phyloP scores from a whole-genome alignment of 768 basidiomycete genomes.

The Strobilomyces dryophilus region DNA sequence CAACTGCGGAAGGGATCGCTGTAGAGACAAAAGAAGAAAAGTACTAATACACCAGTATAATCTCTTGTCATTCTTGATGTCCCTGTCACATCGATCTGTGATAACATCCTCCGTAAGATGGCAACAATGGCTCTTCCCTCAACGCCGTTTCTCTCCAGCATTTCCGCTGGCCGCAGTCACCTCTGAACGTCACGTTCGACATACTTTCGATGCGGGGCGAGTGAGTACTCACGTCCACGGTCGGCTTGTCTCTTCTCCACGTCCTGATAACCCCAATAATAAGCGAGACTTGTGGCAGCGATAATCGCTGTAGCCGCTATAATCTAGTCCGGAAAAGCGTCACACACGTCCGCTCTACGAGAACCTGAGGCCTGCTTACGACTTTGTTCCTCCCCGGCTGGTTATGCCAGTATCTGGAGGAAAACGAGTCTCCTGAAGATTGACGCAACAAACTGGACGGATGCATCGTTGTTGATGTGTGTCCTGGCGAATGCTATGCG shows the following conservation, averaged over 20 bases:
- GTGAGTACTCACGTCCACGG: conserved; percentile 19
- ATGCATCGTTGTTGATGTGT: conserved; percentile 16
- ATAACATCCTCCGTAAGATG: not conserved
- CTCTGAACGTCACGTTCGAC: conserved; percentile 3
- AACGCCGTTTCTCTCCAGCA: conserved; percentile 23
- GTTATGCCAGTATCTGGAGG: conserved; percentile 31
- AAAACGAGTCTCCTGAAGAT: conserved; percentile 24
- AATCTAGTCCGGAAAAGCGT: conserved; percentile 16
- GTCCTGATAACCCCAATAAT: conserved; percentile 35
- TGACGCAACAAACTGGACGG: conserved; percentile 21
- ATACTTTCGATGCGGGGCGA: not conserved
- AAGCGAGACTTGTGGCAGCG: conserved; percentile 29
- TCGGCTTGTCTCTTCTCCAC: conserved; percentile 29
- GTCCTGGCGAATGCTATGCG: not conserved
- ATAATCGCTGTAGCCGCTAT: conserved; percentile 27
- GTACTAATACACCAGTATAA: conserved; percentile 21
- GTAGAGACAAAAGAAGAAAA: conserved; percentile 17
- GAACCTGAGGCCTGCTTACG: conserved; percentile 12
- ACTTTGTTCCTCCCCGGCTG: conserved; percentile 32
- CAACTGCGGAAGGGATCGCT: not conserved
- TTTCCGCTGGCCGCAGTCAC: conserved; percentile 10
- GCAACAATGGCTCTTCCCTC: conserved; percentile 1
- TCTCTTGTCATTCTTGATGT: not conserved
- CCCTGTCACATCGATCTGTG: not conserved
- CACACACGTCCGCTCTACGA: no score